Conservation (phyloP, 345 rosid species). For the Salix koriyanagi region DNA sequence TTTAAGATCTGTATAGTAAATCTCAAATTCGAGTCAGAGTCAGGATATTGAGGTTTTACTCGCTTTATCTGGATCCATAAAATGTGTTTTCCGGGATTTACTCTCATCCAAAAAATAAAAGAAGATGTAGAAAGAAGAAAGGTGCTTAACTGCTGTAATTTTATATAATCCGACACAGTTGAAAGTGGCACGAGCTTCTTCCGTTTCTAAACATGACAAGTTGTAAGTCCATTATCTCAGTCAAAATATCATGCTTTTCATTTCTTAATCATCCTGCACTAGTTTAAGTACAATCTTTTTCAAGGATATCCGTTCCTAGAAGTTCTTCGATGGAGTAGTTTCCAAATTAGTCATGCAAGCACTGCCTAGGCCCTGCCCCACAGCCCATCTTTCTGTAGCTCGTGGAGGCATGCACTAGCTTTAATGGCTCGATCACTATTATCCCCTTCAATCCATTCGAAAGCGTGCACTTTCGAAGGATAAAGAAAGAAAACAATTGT, state of each 20-base stretch:
- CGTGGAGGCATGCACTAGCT: not conserved
- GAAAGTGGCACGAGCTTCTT: not conserved
- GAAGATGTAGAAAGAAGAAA: too few relatives aligned
- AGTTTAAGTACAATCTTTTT: not conserved
- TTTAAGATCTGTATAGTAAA: too few relatives aligned
- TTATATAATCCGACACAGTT: not conserved
- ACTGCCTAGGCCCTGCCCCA: not conserved
- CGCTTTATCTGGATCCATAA: fast-evolving
- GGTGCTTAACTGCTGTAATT: not conserved
- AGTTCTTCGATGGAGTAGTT: not conserved
- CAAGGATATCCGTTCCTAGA: too few relatives aligned
- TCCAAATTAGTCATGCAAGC: not conserved
- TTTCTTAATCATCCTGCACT: not conserved
- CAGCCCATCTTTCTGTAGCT: conserved; percentile 6
- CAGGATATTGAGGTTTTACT: too few relatives aligned
- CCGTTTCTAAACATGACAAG: not conserved
- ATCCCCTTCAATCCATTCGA: not conserved
- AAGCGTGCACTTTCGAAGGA: conserved; percentile 8
- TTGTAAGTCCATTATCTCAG: not conserved
- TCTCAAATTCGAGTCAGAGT: too few relatives aligned
- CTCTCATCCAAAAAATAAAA: too few relatives aligned
- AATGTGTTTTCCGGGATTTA: too few relatives aligned
- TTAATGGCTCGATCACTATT: not conserved
- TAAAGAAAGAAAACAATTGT: not conserved
- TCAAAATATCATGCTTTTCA: not conserved